Evolutionary conservation across 1,284 basidiomycete species (phyloP).

Genomic region (Ustilago bromivora): DNA sequence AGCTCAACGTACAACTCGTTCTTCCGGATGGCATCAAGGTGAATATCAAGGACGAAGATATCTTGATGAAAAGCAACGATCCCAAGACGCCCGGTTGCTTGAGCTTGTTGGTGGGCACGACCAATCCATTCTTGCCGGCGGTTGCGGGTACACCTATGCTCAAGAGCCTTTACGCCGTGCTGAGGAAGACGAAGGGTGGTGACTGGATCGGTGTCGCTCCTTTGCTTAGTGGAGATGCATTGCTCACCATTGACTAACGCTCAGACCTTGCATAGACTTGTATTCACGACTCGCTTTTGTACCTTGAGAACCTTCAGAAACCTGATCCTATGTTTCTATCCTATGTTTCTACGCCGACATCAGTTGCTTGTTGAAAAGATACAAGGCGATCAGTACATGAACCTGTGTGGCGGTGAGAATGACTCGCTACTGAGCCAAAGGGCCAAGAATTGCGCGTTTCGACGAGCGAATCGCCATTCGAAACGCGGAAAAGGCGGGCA

Average conservation of each 20-base stretch:
- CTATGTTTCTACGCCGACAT: neutral
- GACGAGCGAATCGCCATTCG: conserved; percentile 3
- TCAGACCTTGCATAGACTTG: neutral
- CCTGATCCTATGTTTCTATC: neutral
- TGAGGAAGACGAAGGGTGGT: conserved; percentile 12
- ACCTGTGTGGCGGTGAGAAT: neutral
- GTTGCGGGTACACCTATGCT: conserved; percentile 41
- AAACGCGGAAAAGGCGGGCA: neutral
- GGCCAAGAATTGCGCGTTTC: conserved; percentile 7
- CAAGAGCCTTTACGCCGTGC: conserved; percentile 41
- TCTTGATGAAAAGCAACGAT: conserved; percentile 48
- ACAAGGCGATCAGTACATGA: neutral
- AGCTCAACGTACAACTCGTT: conserved; percentile 28
- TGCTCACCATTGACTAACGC: neutral
- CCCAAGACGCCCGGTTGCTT: conserved; percentile 37
- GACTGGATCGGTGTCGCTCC: conserved; percentile 43
- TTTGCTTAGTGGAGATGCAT: conserved; percentile 12
- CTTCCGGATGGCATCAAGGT: conserved; percentile 32
- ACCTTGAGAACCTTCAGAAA: neutral
- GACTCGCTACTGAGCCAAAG: neutral
- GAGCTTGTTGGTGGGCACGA: conserved; percentile 34
- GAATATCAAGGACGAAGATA: conserved; percentile 22
- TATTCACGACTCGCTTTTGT: neutral
- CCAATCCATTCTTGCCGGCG: conserved; percentile 31
- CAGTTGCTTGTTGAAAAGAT: neutral